Percentiles rank a stretch among this genome's conserved stretches.
These are phyloP conservation scores for Cryptomeria japonica DNA, from an alignment of 75 land plant species.

Conservation along the genomic window DNA sequence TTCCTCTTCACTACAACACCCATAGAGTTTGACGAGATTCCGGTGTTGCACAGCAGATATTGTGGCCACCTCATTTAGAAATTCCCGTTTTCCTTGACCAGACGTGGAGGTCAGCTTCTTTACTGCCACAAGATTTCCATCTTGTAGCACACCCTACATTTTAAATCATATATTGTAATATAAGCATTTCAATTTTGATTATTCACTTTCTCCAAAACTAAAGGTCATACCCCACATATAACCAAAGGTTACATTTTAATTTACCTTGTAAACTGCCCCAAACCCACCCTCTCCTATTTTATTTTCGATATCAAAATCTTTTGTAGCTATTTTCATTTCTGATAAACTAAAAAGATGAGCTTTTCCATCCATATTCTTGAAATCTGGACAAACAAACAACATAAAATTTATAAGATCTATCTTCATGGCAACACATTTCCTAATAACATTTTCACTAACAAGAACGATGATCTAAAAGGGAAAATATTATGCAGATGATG, in stretches of 20 bases:
- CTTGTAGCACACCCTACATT: slow-evolving; percentile 7
- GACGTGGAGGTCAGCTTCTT: slow-evolving; percentile 13
- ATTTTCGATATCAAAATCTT: slow-evolving; percentile 14
- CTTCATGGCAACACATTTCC: not conserved
- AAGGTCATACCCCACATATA: not conserved
- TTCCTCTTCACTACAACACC: slow-evolving; percentile 19
- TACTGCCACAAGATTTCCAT: slow-evolving; percentile 19
- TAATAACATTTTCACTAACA: not conserved
- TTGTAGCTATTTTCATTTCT: slow-evolving; percentile 4
- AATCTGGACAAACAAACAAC: not conserved
- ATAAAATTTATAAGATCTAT: not conserved
- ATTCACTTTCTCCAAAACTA: not conserved
- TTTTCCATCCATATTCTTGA: not conserved
- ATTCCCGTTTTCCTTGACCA: slow-evolving; percentile 21
- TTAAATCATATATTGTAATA: not conserved
- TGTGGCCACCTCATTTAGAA: slow-evolving; percentile 28
- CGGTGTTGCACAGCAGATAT: slow-evolving; percentile 22
- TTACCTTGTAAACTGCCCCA: slow-evolving; percentile 39
- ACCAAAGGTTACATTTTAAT: not conserved
- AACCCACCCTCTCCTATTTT: slow-evolving; percentile 34
- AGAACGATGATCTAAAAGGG: not conserved
- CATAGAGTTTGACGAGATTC: slow-evolving; percentile 26
- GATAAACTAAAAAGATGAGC: slow-evolving; percentile 3
- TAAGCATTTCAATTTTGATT: slow-evolving; percentile 3
- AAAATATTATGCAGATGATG: no score